Conservation (phyloP, 345 rosid genomes). For the Turritis glabra region DNA sequence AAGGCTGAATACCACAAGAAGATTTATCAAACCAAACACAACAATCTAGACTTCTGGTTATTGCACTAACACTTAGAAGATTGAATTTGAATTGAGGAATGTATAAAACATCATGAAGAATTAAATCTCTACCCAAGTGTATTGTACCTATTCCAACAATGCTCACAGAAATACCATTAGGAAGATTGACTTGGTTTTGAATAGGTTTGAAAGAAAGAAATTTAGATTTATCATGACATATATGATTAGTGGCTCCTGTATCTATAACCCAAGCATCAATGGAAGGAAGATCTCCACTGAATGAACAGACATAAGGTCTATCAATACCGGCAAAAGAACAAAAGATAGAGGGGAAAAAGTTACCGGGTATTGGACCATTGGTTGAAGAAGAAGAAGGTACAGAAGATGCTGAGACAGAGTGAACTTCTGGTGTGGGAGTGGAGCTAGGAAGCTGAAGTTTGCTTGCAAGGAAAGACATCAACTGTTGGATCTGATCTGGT, state of each 20-base stretch:
- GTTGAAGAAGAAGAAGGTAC: background rate
- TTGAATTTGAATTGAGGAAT: background rate
- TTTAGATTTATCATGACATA: background rate
- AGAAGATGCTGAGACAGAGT: background rate
- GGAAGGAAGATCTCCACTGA: background rate
- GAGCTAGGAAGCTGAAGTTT: background rate
- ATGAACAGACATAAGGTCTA: background rate
- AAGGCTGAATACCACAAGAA: background rate
- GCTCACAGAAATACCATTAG: background rate
- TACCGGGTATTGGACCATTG: background rate
- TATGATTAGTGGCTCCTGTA: background rate
- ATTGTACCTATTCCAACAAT: background rate
- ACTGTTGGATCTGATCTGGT: background rate
- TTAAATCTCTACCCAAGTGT: fast-evolving
- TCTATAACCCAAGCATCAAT: background rate
- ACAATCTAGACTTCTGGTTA: fast-evolving
- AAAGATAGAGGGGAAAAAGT: background rate
- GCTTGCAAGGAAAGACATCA: background rate
- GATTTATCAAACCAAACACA: background rate
- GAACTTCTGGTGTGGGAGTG: background rate
- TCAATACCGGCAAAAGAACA: background rate
- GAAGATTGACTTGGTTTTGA: background rate
- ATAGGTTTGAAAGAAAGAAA: background rate
- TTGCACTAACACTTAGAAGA: background rate
- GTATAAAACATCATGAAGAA: background rate